Evolutionary conservation across 805 yeast species (phyloP).

Genomic region (Kregervanrija fluxuum): DNA sequence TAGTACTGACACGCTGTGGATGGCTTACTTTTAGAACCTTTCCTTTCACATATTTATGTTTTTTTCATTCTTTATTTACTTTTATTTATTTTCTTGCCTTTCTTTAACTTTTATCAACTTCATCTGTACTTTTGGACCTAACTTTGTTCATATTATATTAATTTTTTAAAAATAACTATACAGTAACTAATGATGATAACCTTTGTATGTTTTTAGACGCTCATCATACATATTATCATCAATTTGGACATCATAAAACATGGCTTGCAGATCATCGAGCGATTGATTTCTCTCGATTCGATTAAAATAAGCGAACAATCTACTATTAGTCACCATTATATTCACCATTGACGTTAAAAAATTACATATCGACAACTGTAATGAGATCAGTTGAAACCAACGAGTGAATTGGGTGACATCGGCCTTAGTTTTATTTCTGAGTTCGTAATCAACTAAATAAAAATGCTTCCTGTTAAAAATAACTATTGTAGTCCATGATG

Average conservation of each 20-base stretch:
- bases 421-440: conserved; percentile 1
- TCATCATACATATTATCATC: conserved; percentile 16
- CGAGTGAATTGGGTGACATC: conserved; percentile 17
- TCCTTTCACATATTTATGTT: not conserved
- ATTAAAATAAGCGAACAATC: conserved; percentile 21
- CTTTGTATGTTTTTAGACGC: conserved; percentile 13
- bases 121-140: not conserved
- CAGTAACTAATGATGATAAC: not conserved
- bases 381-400: conserved; percentile 19
- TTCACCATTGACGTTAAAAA: conserved; percentile 16
- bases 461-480: conserved; percentile 8
- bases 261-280: conserved; percentile 1
- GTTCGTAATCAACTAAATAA: conserved; percentile 8
- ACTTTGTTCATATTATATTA: not conserved
- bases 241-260: conserved; percentile 2
- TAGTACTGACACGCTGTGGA: conserved; percentile 85
- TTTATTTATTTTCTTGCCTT: conserved; percentile 1
- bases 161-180: not conserved
- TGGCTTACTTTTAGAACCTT: conserved; percentile 73
- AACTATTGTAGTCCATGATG: conserved; percentile 2
- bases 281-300: conserved; percentile 17
- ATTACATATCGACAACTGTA: conserved; percentile 15
- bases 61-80: not conserved
- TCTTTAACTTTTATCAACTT: conserved; percentile 1
- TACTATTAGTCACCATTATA: conserved; percentile 17